A percentile compares a stretch with the other conserved stretches of the same genome.
phyloP scores from a whole-genome alignment of 148 eudicot genomes.

The Chenopodium berlandieri region DNA sequence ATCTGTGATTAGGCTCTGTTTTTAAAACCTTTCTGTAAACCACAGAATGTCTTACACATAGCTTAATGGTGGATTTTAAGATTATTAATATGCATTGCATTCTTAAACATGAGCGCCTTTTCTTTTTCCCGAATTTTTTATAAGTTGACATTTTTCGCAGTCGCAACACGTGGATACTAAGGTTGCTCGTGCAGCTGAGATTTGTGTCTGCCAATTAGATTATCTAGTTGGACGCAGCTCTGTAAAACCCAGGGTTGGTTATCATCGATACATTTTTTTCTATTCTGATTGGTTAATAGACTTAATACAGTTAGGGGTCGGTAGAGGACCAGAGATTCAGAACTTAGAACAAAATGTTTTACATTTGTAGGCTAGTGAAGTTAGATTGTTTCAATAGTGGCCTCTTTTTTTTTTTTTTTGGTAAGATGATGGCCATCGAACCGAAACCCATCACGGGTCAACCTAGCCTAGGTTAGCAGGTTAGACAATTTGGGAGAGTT shows the following conservation, averaged over 20 bases:
- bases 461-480: no score
- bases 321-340: not conserved
- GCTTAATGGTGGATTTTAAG: constrained; percentile 26
- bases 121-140: not conserved
- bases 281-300: not conserved
- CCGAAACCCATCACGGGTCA: no score
- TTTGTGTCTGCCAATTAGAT: constrained; percentile 35
- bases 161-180: constrained; percentile 21
- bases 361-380: not conserved
- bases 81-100: constrained; percentile 25
- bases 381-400: not conserved
- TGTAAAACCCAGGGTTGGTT: not conserved
- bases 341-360: not conserved
- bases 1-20: constrained; percentile 31
- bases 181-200: constrained; percentile 31
- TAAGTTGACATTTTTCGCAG: not conserved
- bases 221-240: constrained; percentile 25
- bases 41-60: constrained; percentile 39
- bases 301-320: not conserved
- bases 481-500: no score
- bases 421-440: no score
- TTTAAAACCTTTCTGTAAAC: constrained; percentile 23
- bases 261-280: constrained; percentile 5
- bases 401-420: no score
- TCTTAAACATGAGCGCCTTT: not conserved